Conservation (phyloP, 2,329 filamentous ascomycete species). For the Zymoseptoria ardabiliae region DNA sequence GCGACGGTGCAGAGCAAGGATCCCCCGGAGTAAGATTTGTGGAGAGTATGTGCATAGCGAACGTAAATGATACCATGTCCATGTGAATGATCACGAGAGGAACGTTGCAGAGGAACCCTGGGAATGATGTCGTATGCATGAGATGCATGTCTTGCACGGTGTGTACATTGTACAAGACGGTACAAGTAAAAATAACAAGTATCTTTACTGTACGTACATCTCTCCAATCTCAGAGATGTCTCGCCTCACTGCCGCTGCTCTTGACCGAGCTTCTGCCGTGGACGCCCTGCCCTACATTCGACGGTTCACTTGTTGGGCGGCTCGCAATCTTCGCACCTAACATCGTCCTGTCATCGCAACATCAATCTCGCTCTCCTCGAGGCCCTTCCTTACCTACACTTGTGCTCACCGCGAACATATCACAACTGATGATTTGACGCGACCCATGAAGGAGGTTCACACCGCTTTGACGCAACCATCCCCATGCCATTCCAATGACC, state of each 20-base stretch:
- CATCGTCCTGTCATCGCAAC: not conserved
- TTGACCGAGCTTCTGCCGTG: not conserved
- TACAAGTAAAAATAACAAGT: not conserved
- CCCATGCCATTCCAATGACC: not conserved
- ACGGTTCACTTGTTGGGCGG: not conserved
- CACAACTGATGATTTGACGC: not conserved
- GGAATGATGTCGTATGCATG: not conserved
- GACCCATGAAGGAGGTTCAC: not conserved
- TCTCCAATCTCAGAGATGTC: not conserved
- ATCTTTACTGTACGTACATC: too few relatives aligned
- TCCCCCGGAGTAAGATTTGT: not conserved
- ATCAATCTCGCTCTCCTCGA: not conserved
- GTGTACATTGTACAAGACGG: too few relatives aligned
- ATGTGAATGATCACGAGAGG: not conserved
- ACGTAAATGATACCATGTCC: not conserved
- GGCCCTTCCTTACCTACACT: not conserved
- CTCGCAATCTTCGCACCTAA: not conserved
- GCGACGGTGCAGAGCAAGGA: not conserved
- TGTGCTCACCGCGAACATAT: not conserved
- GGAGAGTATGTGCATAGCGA: not conserved
- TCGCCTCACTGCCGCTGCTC: not conserved
- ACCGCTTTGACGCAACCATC: not conserved
- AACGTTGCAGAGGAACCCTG: not conserved
- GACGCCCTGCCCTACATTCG: not conserved
- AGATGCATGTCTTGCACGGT: not conserved